phyloP scores from a whole-genome alignment of 2,329 filamentous ascomycete species.

The Phialophora expanda region DNA sequence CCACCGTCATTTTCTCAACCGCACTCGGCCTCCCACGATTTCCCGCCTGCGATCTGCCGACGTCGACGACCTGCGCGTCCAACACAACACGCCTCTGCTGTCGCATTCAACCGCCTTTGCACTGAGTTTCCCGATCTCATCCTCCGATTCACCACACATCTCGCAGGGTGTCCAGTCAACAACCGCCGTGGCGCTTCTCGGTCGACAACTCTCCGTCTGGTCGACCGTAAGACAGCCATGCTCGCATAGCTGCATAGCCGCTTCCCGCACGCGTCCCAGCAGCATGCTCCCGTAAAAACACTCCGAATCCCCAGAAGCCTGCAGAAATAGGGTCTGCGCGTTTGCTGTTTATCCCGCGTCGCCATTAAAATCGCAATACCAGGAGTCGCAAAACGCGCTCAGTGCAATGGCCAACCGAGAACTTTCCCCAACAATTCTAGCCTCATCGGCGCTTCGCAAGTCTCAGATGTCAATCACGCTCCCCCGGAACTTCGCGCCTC shows the following conservation, averaged over 20 bases:
- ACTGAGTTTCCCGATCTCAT: slow-evolving; percentile 7
- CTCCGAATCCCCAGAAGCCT: slow-evolving; percentile 25
- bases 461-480: slow-evolving; percentile 52
- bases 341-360: slow-evolving; percentile 11
- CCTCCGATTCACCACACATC: background rate
- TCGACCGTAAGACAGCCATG: slow-evolving; percentile 21
- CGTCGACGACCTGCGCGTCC: slow-evolving; percentile 26
- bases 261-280: slow-evolving; percentile 24
- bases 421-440: slow-evolving; percentile 35
- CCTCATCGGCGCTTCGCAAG: slow-evolving; percentile 44
- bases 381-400: background rate
- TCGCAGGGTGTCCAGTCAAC: slow-evolving; percentile 1
- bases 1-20: slow-evolving; percentile 34
- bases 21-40: slow-evolving; percentile 15
- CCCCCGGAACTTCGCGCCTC: slow-evolving; percentile 53
- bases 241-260: slow-evolving; percentile 32
- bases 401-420: slow-evolving; percentile 34
- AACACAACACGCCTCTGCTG: slow-evolving; percentile 28
- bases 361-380: background rate
- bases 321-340: slow-evolving; percentile 27
- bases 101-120: slow-evolving; percentile 26
- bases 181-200: slow-evolving; percentile 19
- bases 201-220: slow-evolving; percentile 14
- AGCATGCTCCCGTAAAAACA: slow-evolving; percentile 32
- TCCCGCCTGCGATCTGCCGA: slow-evolving; percentile 22